A percentile compares a stretch with the other conserved stretches of the same genome.
phyloP scores from a whole-genome alignment of 2,329 filamentous ascomycete species.

The Colletotrichum higginsianum region DNA sequence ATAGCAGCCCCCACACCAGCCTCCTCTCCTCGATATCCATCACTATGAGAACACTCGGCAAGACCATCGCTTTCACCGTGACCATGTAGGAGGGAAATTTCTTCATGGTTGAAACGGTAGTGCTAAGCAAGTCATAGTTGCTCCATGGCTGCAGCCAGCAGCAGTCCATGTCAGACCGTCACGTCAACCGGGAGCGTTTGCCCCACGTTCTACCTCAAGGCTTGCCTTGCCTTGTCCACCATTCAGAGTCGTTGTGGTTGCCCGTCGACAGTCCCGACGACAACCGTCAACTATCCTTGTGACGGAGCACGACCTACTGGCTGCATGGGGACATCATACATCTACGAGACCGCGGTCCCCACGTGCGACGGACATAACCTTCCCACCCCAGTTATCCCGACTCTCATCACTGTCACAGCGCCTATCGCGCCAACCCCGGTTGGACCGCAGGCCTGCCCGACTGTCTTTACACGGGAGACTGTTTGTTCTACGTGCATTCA shows the following conservation, averaged over 20 bases:
- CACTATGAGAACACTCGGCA: constrained; percentile 1
- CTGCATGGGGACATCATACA: constrained; percentile 37
- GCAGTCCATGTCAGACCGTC: constrained; percentile 44
- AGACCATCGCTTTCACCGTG: neutral
- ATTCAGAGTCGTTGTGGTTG: constrained; percentile 47
- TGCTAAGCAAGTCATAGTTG: neutral
- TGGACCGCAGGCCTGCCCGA: constrained; percentile 19
- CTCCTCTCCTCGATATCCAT: too few species aligned
- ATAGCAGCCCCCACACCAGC: neutral
- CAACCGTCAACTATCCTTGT: constrained; percentile 45
- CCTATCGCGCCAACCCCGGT: neutral
- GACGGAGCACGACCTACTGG: constrained; percentile 32
- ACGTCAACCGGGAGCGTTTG: constrained; percentile 43
- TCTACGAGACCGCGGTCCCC: constrained; percentile 19
- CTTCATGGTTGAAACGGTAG: too few species aligned
- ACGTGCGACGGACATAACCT: neutral
- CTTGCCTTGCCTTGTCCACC: constrained; percentile 43
- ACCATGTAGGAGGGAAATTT: neutral
- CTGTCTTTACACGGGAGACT: constrained; percentile 14
- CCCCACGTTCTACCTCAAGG: constrained; percentile 28
- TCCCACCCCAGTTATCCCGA: neutral
- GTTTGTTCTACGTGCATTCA: constrained; percentile 32
- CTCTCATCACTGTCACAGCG: neutral
- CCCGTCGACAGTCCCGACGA: constrained; percentile 44
- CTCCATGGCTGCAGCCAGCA: neutral